Percentiles rank a stretch among this genome's conserved stretches.
Evolutionary conservation across 108 stramenopile genomes (phyloP).

Genomic region (Skeletonema grethae): DNA sequence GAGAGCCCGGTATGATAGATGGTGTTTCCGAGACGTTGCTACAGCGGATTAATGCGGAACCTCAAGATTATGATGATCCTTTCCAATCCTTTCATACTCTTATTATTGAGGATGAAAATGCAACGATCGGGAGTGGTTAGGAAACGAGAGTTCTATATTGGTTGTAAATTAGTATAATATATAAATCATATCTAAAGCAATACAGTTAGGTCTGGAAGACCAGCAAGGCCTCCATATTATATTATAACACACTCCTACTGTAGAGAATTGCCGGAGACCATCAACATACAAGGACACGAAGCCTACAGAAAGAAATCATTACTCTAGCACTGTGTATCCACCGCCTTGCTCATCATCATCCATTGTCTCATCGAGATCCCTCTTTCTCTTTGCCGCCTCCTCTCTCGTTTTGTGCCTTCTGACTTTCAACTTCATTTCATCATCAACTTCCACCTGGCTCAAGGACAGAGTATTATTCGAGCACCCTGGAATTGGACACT

Average conservation of each 20-base stretch:
- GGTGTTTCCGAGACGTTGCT: constrained; percentile 32
- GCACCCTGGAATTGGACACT: constrained; percentile 75
- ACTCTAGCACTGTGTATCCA: constrained; percentile 33
- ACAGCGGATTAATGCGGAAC: constrained; percentile 7
- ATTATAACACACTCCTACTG: no score
- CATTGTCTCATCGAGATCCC: constrained; percentile 35
- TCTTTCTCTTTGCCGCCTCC: constrained; percentile 37
- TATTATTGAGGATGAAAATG: constrained; percentile 37
- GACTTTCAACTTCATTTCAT: constrained; percentile 56
- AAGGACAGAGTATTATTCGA: constrained; percentile 36
- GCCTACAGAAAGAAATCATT: no score
- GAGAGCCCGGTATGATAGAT: constrained; percentile 31
- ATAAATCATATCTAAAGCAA: neutral
- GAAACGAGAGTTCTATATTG: constrained; percentile 3
- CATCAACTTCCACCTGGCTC: constrained; percentile 60
- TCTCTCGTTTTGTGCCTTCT: constrained; percentile 53
- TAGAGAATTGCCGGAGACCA: neutral
- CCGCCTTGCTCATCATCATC: constrained; percentile 30
- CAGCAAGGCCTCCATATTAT: no score
- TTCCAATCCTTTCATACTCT: constrained; percentile 6
- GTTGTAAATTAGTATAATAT: neutral
- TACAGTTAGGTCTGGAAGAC: neutral
- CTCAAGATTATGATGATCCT: constrained; percentile 28
- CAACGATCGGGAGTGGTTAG: constrained; percentile 3
- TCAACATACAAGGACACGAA: neutral